Evolutionary conservation across 805 yeast species (phyloP).

Genomic region (Candida lessepsii): DNA sequence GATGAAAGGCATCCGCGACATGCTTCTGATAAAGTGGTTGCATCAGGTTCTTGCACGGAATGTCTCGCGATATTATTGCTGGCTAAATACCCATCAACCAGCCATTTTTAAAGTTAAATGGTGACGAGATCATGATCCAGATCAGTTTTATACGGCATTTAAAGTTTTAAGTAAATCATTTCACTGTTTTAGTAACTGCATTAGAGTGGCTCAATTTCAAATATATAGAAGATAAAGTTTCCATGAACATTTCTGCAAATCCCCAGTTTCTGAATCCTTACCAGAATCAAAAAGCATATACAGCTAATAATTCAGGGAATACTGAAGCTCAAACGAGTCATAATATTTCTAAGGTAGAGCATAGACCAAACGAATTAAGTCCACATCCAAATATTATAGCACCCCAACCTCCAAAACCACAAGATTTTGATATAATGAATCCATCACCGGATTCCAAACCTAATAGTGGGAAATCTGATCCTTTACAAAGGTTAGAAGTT

Average conservation of each 20-base stretch:
- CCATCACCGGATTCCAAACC: conserved; percentile 1
- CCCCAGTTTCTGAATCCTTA: background rate
- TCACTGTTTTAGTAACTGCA: background rate
- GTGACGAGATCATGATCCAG: background rate
- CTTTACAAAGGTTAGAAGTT: conserved; percentile 20
- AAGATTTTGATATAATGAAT: conserved; percentile 6
- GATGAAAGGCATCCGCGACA: background rate
- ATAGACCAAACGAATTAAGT: background rate
- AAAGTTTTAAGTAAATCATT: background rate
- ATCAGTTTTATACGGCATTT: background rate
- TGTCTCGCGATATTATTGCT: background rate
- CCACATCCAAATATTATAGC: background rate
- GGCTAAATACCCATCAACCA: conserved; percentile 1
- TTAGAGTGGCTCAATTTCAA: background rate
- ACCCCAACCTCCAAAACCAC: conserved; percentile 5
- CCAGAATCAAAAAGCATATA: too few relatives aligned
- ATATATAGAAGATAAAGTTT: background rate
- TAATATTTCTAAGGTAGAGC: too few relatives aligned
- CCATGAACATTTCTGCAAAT: background rate
- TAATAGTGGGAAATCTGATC: conserved; percentile 11
- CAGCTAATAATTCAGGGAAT: too few relatives aligned
- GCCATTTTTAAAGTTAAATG: background rate
- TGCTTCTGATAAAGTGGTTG: too few relatives aligned
- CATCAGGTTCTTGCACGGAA: background rate
- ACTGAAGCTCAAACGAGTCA: too few relatives aligned